These are phyloP conservation scores for Allium cepa DNA, from an alignment of 106 monocot genomes.

Conservation along the genomic window DNA sequence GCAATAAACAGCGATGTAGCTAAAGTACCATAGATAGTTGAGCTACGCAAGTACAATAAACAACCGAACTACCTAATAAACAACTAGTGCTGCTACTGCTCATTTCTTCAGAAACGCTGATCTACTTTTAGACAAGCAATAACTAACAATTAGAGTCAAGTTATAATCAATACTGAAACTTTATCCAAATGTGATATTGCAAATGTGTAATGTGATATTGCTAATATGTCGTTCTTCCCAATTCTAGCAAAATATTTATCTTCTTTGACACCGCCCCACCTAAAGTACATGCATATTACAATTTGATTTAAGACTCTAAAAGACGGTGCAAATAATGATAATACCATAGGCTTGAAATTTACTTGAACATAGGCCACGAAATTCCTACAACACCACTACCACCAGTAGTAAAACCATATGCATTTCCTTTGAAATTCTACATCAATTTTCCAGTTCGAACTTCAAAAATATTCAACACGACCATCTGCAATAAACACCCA, in stretches of 20 bases:
- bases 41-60: too few relatives aligned
- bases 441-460: slow-evolving; percentile 72
- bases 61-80: too few relatives aligned
- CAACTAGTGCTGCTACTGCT: too few relatives aligned
- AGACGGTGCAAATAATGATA: not conserved
- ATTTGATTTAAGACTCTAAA: not conserved
- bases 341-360: not conserved
- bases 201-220: too few relatives aligned
- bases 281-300: slow-evolving; percentile 10
- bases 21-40: too few relatives aligned
- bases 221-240: slow-evolving; percentile 44
- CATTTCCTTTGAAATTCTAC: slow-evolving; percentile 90
- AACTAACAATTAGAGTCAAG: too few relatives aligned
- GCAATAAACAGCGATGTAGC: too few relatives aligned
- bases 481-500: slow-evolving; percentile 31
- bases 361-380: slow-evolving; percentile 94
- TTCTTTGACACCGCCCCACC: slow-evolving; percentile 90
- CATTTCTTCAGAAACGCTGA: too few relatives aligned
- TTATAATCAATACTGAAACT: too few relatives aligned
- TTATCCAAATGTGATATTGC: too few relatives aligned
- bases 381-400: slow-evolving; percentile 70
- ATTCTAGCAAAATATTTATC: slow-evolving; percentile 95
- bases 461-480: slow-evolving; percentile 80
- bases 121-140: too few relatives aligned
- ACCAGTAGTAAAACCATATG: slow-evolving; percentile 29